These are phyloP conservation scores for Tolypocladium inflatum DNA, from an alignment of 2,329 filamentous ascomycete species.

Conservation along the genomic window DNA sequence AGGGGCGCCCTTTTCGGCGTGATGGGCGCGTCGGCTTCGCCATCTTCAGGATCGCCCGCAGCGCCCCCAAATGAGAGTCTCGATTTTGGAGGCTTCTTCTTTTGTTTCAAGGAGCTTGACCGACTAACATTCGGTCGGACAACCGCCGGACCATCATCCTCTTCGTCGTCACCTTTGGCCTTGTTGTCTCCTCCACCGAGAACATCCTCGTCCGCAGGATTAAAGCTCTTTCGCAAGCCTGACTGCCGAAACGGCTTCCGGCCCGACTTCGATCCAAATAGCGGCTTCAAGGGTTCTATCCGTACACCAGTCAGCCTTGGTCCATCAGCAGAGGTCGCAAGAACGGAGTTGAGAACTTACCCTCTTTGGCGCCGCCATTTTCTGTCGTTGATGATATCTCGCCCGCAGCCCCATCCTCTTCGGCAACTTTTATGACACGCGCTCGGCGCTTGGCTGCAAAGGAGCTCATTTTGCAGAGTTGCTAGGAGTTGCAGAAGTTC, in stretches of 20 bases:
- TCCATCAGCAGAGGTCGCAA: slow-evolving; percentile 22
- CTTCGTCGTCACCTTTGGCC: slow-evolving; percentile 29
- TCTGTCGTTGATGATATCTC: slow-evolving; percentile 10
- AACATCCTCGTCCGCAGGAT: slow-evolving; percentile 29
- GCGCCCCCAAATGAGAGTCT: slow-evolving; percentile 69
- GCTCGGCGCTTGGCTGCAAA: slow-evolving; percentile 58
- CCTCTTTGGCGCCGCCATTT: slow-evolving; percentile 18
- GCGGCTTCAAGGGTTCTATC: slow-evolving; percentile 24
- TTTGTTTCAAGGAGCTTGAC: slow-evolving; percentile 45
- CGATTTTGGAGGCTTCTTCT: slow-evolving; percentile 49
- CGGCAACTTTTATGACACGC: slow-evolving; percentile 63
- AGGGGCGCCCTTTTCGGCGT: slow-evolving; percentile 59
- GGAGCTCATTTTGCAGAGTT: slow-evolving; percentile 34
- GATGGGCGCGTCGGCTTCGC: slow-evolving; percentile 38
- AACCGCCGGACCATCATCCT: slow-evolving; percentile 36
- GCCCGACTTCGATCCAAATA: slow-evolving; percentile 31
- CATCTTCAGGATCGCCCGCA: slow-evolving; percentile 39
- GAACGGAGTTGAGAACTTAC: slow-evolving; percentile 21
- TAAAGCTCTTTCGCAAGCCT: slow-evolving; percentile 46
- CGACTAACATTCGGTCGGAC: slow-evolving; percentile 38
- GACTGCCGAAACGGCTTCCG: slow-evolving; percentile 50
- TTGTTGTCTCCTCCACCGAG: slow-evolving; percentile 11
- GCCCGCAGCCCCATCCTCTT: slow-evolving; percentile 45
- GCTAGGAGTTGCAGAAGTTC: not conserved
- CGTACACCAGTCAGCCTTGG: slow-evolving; percentile 22